Base-by-base conservation (phyloP, 169 alveolate species). In the Neospora caninum region DNA sequence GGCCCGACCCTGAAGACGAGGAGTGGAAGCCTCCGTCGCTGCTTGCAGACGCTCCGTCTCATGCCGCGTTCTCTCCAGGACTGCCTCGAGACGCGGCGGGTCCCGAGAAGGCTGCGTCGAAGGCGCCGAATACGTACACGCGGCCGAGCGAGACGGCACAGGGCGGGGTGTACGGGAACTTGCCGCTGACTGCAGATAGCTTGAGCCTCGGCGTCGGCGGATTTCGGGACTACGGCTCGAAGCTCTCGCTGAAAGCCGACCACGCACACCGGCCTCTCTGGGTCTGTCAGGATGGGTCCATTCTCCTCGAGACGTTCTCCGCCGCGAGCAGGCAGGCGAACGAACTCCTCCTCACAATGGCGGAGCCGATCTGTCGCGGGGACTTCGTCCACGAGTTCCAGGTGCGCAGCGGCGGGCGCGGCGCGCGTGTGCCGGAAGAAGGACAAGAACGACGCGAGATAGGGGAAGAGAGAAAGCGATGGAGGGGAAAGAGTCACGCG, bases 281-380 rank as follows among this genome's bases (percentile, higher is more conserved):
- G 99, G 99, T 97, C 45, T 98, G 99, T 89, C 98, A 98, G 22
- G 98, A 98, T 87, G 99, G 99, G 0, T 95, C 95, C 73, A 88
- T 98, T 42, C 96, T 96, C 91, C 96, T 98, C 45, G 99, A 98
- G 92, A 94, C 94, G 88, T 97, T 97, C 93, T 94, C 96, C 41
- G 93, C 95, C 70, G 97, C 96, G 45, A 97, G 98, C 93, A 96
- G 97, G 82, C 99, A 97, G 88, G 99, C 99, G 31, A 98, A 98
- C 82, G 99, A 99, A 91, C 99, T 99, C 94, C 96, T 99, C 87
- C 98, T 98, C 86, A 99, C 99, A 6, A 98, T 99, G 38, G 99
- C 99, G n/a, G 99, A 99, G 94, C 99, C 99, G 20, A 96, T 98
- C 20, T 97, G 99, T 88, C 92, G 99, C 45, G 99, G 99, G 38